Evolutionary conservation across 2,329 filamentous ascomycete genomes (phyloP).

Genomic region (Epichloe sibirici): DNA sequence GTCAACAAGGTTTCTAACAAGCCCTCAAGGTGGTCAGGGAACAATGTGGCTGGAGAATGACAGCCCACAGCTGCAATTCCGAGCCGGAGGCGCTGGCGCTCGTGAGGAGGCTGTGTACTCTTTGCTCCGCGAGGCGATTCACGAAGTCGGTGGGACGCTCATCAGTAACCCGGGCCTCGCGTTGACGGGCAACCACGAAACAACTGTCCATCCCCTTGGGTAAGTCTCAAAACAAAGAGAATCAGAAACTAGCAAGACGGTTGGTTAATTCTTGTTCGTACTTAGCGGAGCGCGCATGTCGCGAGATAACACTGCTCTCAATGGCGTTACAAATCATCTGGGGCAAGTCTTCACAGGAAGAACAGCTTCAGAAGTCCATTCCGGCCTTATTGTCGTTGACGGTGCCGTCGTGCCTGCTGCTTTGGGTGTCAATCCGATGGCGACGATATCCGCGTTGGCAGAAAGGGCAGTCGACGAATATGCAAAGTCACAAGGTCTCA

Average conservation of each 20-base stretch:
- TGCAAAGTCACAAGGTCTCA: slow-evolving; percentile 26
- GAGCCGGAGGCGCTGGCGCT: slow-evolving; percentile 43
- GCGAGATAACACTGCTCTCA: slow-evolving; percentile 39
- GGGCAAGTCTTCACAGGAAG: slow-evolving; percentile 47
- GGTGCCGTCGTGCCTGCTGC: slow-evolving; percentile 49
- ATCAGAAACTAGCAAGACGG: no score
- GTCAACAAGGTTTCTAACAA: background rate
- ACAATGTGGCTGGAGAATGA: slow-evolving; percentile 46
- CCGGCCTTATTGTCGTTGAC: slow-evolving; percentile 50
- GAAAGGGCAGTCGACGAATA: slow-evolving; percentile 48
- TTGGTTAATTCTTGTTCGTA: background rate
- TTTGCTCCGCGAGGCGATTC: slow-evolving; percentile 40
- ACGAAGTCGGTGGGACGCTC: slow-evolving; percentile 46
- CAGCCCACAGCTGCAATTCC: slow-evolving; percentile 46
- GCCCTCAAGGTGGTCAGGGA: slow-evolving; percentile 39
- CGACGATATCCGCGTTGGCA: slow-evolving; percentile 56
- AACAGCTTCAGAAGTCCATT: slow-evolving; percentile 34
- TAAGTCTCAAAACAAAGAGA: slow-evolving; percentile 16
- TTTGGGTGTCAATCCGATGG: slow-evolving; percentile 54
- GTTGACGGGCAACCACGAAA: slow-evolving; percentile 40
- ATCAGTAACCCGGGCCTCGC: slow-evolving; percentile 46
- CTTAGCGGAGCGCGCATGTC: slow-evolving; percentile 51
- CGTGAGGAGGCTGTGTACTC: slow-evolving; percentile 41
- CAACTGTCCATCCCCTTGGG: slow-evolving; percentile 53
- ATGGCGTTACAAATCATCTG: slow-evolving; percentile 48